Percentiles rank a stretch among this genome's conserved stretches.
phyloP scores from a whole-genome alignment of 805 yeast genomes.

The Wickerhamomyces canadensis region DNA sequence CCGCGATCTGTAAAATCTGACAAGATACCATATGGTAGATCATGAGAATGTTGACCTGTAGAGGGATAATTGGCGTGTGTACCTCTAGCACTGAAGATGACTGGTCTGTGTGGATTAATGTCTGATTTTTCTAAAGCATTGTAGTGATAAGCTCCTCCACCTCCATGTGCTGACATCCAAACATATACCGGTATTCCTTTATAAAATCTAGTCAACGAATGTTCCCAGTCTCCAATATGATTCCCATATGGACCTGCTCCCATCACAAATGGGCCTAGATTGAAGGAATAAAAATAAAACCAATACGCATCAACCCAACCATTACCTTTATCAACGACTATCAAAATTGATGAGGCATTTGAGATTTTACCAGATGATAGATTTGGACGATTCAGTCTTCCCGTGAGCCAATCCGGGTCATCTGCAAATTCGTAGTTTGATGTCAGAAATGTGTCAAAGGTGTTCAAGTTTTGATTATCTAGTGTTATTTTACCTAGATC shows the following conservation, averaged over 20 bases:
- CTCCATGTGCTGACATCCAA: slow-evolving; percentile 99
- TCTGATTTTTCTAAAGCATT: slow-evolving; percentile 54
- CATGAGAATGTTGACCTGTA: slow-evolving; percentile 96
- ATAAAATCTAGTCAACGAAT: slow-evolving; percentile 77
- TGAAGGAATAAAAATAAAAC: slow-evolving; percentile 94
- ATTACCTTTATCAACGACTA: slow-evolving; percentile 88
- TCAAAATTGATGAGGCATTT: slow-evolving; percentile 73
- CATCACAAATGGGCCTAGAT: slow-evolving; percentile 95
- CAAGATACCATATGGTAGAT: slow-evolving; percentile 84
- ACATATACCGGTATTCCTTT: slow-evolving; percentile 75
- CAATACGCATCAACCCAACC: slow-evolving; percentile 95
- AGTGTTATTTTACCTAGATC: slow-evolving; percentile 21
- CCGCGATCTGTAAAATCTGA: slow-evolving; percentile 95
- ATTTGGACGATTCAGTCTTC: slow-evolving; percentile 60
- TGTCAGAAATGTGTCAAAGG: slow-evolving; percentile 48
- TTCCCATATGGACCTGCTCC: slow-evolving; percentile 97
- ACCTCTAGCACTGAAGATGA: slow-evolving; percentile 87
- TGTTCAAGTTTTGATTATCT: slow-evolving; percentile 22
- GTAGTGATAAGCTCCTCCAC: slow-evolving; percentile 85
- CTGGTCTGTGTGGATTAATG: slow-evolving; percentile 45
- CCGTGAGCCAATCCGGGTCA: slow-evolving; percentile 85
- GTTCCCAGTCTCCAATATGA: slow-evolving; percentile 99
- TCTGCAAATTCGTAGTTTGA: slow-evolving; percentile 65
- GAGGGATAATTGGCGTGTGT: slow-evolving; percentile 96
- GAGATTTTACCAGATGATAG: slow-evolving; percentile 63